Conservation (phyloP, 257 asterid species). For the Craterostigma plantagineum region DNA sequence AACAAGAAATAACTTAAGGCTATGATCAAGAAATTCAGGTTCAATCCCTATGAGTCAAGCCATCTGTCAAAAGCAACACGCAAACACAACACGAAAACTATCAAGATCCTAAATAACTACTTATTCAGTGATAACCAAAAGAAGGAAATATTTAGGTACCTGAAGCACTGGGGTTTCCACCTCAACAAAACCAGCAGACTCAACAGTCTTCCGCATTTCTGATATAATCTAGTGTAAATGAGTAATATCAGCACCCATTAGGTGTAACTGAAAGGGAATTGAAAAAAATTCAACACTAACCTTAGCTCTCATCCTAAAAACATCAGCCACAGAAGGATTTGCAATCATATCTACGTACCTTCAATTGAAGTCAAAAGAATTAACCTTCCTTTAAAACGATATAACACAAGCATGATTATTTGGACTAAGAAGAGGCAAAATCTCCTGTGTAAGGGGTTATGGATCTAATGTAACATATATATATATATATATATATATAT, state of each 20-base stretch:
- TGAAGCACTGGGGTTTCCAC: conserved; percentile 99
- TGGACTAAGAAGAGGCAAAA: too few species aligned
- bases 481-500: too few species aligned
- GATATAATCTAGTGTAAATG: conserved; percentile 68
- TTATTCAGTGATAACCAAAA: background rate
- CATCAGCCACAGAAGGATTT: conserved; percentile 81
- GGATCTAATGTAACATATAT: too few species aligned
- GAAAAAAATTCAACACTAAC: conserved; percentile 30
- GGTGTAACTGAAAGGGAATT: background rate
- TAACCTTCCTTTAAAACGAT: conserved; percentile 2
- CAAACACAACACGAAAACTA: too few species aligned
- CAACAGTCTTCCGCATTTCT: conserved; percentile 82
- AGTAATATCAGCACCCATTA: conserved; percentile 17
- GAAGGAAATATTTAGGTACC: conserved; percentile 26
- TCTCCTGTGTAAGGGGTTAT: too few species aligned
- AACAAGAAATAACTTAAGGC: too few species aligned
- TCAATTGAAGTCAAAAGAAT: conserved; percentile 5
- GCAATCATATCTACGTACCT: conserved; percentile 99
- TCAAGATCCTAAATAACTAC: too few species aligned
- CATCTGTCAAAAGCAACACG: too few species aligned
- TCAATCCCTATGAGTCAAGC: too few species aligned
- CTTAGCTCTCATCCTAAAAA: conserved; percentile 87
- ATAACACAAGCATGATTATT: background rate
- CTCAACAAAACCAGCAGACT: conserved; percentile 79
- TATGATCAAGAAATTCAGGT: too few species aligned